A percentile compares a stretch with the other conserved stretches of the same genome.
These are phyloP conservation scores for Volvox reticuliferus DNA, from an alignment of 139 green algal species.

Conservation along the genomic window DNA sequence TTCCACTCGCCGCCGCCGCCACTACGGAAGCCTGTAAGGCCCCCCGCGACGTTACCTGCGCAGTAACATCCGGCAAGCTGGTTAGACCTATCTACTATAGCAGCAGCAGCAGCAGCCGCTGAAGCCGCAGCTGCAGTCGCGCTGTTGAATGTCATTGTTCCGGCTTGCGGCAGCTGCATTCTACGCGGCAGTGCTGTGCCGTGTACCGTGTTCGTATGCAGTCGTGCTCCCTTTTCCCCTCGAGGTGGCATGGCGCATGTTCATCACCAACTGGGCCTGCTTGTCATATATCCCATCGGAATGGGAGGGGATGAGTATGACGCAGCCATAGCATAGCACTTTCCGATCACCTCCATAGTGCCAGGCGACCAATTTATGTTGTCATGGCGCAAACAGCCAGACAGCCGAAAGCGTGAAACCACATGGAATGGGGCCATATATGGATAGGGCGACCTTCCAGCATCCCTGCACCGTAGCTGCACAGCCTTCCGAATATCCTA, in stretches of 20 bases:
- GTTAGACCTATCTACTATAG: neutral
- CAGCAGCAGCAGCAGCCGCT: neutral
- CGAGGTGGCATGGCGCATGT: neutral
- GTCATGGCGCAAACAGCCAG: too few relatives aligned
- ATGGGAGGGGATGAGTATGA: too few relatives aligned
- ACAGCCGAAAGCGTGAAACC: too few relatives aligned
- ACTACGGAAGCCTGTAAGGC: neutral
- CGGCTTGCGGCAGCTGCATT: conserved; percentile 5
- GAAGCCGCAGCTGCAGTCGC: neutral
- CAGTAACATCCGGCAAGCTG: neutral
- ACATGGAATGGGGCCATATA: too few relatives aligned
- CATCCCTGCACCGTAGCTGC: too few relatives aligned
- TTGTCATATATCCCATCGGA: too few relatives aligned
- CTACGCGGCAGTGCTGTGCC: neutral
- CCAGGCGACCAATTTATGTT: too few relatives aligned
- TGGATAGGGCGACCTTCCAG: too few relatives aligned
- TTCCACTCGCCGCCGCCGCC: neutral
- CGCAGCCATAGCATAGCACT: too few relatives aligned
- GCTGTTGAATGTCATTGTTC: neutral
- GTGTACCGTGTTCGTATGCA: neutral
- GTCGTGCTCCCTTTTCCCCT: neutral
- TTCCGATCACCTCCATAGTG: too few relatives aligned
- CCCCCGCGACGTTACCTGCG: neutral
- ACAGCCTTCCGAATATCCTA: too few relatives aligned
- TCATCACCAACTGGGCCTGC: conserved; percentile 39